phyloP scores from a whole-genome alignment of 305 asterid genomes.

The Fraxinus greggii region DNA sequence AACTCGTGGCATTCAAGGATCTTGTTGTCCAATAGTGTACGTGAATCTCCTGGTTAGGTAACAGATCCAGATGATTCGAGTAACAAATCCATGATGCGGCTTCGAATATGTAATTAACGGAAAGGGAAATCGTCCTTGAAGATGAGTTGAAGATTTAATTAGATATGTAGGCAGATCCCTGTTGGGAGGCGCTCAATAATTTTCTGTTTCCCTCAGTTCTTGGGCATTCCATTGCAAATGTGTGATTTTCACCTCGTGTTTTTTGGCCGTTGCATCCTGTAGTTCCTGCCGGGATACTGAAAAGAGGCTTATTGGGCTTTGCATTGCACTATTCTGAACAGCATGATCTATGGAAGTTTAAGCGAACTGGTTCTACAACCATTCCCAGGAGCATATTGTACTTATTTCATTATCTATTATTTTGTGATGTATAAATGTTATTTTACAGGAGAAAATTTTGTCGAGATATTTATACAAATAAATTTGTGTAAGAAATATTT shows the following conservation, averaged over 20 bases:
- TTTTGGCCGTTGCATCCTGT: conserved; percentile 35
- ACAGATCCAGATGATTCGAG: conserved; percentile 19
- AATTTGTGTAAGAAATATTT: conserved; percentile 14
- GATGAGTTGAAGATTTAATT: conserved; percentile 21
- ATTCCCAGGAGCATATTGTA: conserved; percentile 51
- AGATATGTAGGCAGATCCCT: conserved; percentile 21
- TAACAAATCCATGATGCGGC: conserved; percentile 24
- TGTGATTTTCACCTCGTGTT: conserved; percentile 32
- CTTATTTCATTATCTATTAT: conserved; percentile 28
- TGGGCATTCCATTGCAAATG: conserved; percentile 36
- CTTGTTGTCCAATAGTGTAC: conserved; percentile 48
- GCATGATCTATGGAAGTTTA: conserved; percentile 18
- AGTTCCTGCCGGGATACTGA: conserved; percentile 26
- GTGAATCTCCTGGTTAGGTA: conserved; percentile 22
- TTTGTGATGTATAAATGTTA: conserved; percentile 51
- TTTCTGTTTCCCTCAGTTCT: conserved; percentile 18
- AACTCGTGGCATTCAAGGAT: conserved; percentile 51
- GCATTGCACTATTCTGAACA: conserved; percentile 16
- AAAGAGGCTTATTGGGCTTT: conserved; percentile 28
- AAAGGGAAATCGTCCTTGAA: conserved; percentile 30
- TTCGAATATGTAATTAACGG: conserved; percentile 3
- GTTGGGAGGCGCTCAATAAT: neutral
- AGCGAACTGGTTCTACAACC: conserved; percentile 20
- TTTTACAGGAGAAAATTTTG: conserved; percentile 46
- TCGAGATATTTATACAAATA: conserved; percentile 22